Conservation (phyloP, 805 yeast genomes). For the Pichia californica region DNA sequence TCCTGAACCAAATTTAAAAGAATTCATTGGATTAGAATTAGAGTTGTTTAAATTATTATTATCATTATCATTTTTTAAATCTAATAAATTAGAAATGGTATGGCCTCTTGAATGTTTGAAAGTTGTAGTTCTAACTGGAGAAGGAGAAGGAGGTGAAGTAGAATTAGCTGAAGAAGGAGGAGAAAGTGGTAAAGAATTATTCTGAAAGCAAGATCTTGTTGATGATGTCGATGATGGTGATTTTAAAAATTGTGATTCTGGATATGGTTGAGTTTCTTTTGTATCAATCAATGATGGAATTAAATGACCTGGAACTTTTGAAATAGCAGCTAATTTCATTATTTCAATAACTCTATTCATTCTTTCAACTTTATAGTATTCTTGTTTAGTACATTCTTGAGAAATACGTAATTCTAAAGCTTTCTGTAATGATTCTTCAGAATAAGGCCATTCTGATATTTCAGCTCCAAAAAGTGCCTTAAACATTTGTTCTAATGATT, state of each 20-base stretch:
- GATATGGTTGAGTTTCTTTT: conserved; percentile 5
- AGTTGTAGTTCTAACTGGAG: conserved; percentile 2
- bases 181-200: neutral
- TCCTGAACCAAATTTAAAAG: conserved; percentile 28
- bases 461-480: conserved; percentile 47
- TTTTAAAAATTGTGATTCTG: neutral
- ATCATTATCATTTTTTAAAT: neutral
- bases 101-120: conserved; percentile 10
- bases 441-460: conserved; percentile 45
- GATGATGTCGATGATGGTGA: conserved; percentile 12
- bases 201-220: too few species aligned
- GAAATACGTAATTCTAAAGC: conserved; percentile 58
- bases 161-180: conserved; percentile 5
- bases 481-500: conserved; percentile 23
- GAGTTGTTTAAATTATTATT: neutral
- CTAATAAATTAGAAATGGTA: conserved; percentile 13
- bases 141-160: conserved; percentile 9
- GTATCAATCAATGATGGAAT: conserved; percentile 52
- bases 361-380: conserved; percentile 59
- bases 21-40: conserved; percentile 19
- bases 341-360: conserved; percentile 55
- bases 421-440: conserved; percentile 51
- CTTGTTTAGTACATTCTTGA: conserved; percentile 81
- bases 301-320: conserved; percentile 57
- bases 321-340: conserved; percentile 50